Evolutionary conservation across 2,329 filamentous ascomycete genomes (phyloP).

Genomic region (Ascochyta lentis): DNA sequence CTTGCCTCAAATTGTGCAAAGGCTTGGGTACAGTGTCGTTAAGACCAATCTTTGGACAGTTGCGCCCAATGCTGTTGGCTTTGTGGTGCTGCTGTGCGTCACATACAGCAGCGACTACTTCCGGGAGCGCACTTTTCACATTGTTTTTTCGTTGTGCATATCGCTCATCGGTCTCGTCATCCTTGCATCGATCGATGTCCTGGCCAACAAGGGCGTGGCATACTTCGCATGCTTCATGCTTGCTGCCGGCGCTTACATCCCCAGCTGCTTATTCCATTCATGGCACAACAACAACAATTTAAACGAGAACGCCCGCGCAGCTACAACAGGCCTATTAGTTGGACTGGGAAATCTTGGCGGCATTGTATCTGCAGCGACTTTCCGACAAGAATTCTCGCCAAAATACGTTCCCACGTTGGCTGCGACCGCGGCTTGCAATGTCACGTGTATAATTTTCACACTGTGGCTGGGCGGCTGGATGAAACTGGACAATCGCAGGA

Average conservation of each 20-base stretch:
- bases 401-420: slow-evolving; percentile 58
- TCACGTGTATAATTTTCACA: slow-evolving; percentile 51
- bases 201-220: slow-evolving; percentile 52
- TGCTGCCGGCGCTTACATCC: slow-evolving; percentile 55
- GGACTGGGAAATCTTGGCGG: slow-evolving; percentile 59
- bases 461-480: slow-evolving; percentile 54
- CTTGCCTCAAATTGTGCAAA: slow-evolving; percentile 56
- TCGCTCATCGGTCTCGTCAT: slow-evolving; percentile 56
- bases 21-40: slow-evolving; percentile 54
- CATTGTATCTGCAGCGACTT: slow-evolving; percentile 55
- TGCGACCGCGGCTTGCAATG: slow-evolving; percentile 53
- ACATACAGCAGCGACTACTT: slow-evolving; percentile 55
- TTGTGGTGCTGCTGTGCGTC: slow-evolving; percentile 54
- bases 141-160: slow-evolving; percentile 50
- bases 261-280: slow-evolving; percentile 56
- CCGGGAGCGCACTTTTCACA: slow-evolving; percentile 57
- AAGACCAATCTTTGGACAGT: slow-evolving; percentile 60
- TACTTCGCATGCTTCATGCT: slow-evolving; percentile 61
- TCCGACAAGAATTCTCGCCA: slow-evolving; percentile 57
- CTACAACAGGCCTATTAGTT: slow-evolving; percentile 57
- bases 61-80: slow-evolving; percentile 57
- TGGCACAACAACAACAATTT: slow-evolving; percentile 63
- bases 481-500: slow-evolving; percentile 53
- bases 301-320: slow-evolving; percentile 58
- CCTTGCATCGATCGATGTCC: slow-evolving; percentile 53